Percentiles rank a stretch among this genome's conserved stretches.
Evolutionary conservation across 306 rosid species (phyloP).

Genomic region (Fragaria ananassa): DNA sequence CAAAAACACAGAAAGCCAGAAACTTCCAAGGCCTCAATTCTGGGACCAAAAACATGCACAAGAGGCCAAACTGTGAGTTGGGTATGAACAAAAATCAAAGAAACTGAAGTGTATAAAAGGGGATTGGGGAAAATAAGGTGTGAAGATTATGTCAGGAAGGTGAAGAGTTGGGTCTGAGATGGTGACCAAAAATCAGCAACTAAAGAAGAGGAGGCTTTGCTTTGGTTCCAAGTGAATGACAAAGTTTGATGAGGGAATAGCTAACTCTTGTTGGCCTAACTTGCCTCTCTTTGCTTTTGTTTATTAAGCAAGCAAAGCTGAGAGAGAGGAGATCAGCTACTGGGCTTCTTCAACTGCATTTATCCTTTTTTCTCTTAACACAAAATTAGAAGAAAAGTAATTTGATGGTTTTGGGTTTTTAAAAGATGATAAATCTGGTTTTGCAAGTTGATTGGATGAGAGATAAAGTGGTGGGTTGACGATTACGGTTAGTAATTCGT

Average conservation of each 20-base stretch:
- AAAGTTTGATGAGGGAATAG: slow-evolving; percentile 57
- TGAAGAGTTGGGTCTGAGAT: slow-evolving; percentile 70
- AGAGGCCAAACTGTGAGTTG: slow-evolving; percentile 10
- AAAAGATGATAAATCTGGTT: slow-evolving; percentile 6
- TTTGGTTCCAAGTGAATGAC: slow-evolving; percentile 74
- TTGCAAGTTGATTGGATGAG: slow-evolving; percentile 39
- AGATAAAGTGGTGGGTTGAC: slow-evolving; percentile 30
- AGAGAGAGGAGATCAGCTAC: slow-evolving; percentile 31
- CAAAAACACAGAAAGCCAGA: slow-evolving; percentile 14
- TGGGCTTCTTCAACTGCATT: slow-evolving; percentile 35
- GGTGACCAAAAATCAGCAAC: slow-evolving; percentile 77
- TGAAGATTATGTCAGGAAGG: slow-evolving; percentile 58
- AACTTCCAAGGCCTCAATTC: slow-evolving; percentile 6
- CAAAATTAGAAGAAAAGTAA: slow-evolving; percentile 17
- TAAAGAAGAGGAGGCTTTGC: slow-evolving; percentile 34
- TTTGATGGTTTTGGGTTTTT: neutral
- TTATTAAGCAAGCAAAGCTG: slow-evolving; percentile 48
- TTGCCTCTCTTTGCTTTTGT: slow-evolving; percentile 35
- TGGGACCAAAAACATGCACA: slow-evolving; percentile 9
- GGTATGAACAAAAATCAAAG: slow-evolving; percentile 4
- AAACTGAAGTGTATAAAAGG: slow-evolving; percentile 38
- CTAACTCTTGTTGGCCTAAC: slow-evolving; percentile 93
- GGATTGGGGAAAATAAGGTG: slow-evolving; percentile 33
- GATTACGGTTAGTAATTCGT: slow-evolving; percentile 4
- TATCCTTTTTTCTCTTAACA: slow-evolving; percentile 4